Evolutionary conservation across 768 basidiomycete species (phyloP), one percentile per base, ranked within the genome.

Genomic region (Xerocomus brunneocitrinus): DNA sequence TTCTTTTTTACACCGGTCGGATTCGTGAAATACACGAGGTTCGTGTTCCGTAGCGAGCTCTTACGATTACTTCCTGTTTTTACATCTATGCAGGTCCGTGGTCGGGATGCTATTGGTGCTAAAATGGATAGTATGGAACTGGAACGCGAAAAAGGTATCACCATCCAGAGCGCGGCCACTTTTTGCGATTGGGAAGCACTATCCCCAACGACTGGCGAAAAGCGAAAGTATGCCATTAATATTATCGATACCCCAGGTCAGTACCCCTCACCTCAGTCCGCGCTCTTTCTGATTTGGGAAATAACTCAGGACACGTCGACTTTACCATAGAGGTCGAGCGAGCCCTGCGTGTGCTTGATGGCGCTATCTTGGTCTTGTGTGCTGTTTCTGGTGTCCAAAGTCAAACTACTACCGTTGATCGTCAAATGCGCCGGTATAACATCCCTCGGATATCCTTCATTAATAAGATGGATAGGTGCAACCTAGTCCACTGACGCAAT

Each of bases 51-150:
- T 44, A 13, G 25, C 8, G 28, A 34, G 19, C 22, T 12, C 45
- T 14, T 16, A 31, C 8, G 30, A 41, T 8, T 1, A 6, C 2
- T 16, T 41, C 38, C 40, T 38, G 3, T 40, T 47, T 14, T 54
- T 24, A 41, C 41, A 7, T 14, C 14, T 16, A 14, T 38, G 12
- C 62, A 91, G 89, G 91, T 95, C 56, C 80, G 97, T 55, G 97
- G 97, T 41, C 81, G 89, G 50, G 97, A 99, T 69, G 85, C 87
- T 28, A 94, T 98, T 19, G 97, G 97, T 49, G 97, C 97, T 8
- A 99, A 99, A 77, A 99, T 99, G 97, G 97, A 99, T 71, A 91
- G 88, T 61, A 99, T 99, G 97, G 97, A 99, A 58, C 77, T 99
- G 4, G 97, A 99, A 70, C 79, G 95, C 44, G 97, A 98, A 72